These are phyloP conservation scores for Fonsecaea multimorphosa DNA, from an alignment of 2,329 filamentous ascomycete species.

Conservation along the genomic window DNA sequence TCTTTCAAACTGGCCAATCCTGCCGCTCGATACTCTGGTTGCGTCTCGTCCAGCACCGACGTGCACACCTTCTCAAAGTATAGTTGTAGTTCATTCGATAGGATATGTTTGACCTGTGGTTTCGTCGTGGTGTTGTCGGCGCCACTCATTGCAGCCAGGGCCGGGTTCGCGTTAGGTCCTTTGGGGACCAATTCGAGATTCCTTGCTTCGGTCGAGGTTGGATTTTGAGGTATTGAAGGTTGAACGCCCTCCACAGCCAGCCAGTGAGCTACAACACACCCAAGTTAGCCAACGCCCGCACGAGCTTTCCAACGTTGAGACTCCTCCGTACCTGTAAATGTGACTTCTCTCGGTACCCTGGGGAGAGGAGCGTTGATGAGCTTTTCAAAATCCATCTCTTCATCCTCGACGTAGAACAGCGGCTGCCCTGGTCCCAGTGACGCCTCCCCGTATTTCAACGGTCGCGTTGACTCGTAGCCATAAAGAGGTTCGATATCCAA, in stretches of 20 bases:
- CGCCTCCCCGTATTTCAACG: slow-evolving; percentile 89
- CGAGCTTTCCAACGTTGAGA: neutral
- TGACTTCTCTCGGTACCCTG: slow-evolving; percentile 90
- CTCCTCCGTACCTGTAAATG: slow-evolving; percentile 74
- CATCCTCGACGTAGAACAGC: slow-evolving; percentile 95
- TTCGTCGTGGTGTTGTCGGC: slow-evolving; percentile 84
- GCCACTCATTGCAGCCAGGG: slow-evolving; percentile 80
- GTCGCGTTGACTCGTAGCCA: slow-evolving; percentile 90
- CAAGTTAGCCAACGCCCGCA: slow-evolving; percentile 2
- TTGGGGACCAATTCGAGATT: slow-evolving; percentile 87
- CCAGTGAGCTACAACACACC: slow-evolving; percentile 75
- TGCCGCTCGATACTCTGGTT: slow-evolving; percentile 83
- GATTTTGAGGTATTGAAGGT: slow-evolving; percentile 94
- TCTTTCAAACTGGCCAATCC: slow-evolving; percentile 83
- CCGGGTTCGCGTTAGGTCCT: slow-evolving; percentile 84
- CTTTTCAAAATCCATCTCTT: slow-evolving; percentile 99
- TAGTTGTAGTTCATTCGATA: slow-evolving; percentile 93
- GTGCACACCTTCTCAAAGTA: slow-evolving; percentile 96
- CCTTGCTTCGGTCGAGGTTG: slow-evolving; percentile 80
- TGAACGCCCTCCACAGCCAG: slow-evolving; percentile 97
- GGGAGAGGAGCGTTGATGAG: slow-evolving; percentile 94
- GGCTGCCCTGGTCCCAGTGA: slow-evolving; percentile 92
- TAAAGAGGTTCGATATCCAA: slow-evolving; percentile 81
- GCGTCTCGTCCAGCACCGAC: slow-evolving; percentile 85
- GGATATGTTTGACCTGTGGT: slow-evolving; percentile 91